Evolutionary conservation across 78 protist species (phyloP).

Genomic region (Parvularia atlantis): DNA sequence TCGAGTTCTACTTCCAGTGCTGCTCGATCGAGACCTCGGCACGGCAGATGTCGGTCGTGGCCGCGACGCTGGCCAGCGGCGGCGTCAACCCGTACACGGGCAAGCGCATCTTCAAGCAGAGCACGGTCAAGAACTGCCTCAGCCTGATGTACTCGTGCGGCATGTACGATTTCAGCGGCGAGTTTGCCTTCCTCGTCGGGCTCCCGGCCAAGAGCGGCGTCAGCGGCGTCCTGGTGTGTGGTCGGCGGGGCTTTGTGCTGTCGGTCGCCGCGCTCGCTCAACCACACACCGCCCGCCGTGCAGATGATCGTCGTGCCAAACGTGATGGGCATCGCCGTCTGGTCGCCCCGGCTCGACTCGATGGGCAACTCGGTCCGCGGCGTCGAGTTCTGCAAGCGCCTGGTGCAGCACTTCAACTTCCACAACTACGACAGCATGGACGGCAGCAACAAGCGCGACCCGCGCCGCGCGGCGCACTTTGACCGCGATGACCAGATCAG

Average conservation of each 20-base stretch:
- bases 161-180: conserved; percentile 59
- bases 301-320: conserved; percentile 34
- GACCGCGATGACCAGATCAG: too few relatives aligned
- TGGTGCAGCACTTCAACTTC: neutral
- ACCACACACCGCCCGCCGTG: conserved; percentile 32
- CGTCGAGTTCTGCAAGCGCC: neutral
- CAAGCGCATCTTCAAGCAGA: too few relatives aligned
- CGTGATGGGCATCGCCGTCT: conserved; percentile 26
- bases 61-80: conserved; percentile 58
- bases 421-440: too few relatives aligned
- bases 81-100: conserved; percentile 53
- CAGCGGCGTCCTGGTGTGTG: conserved; percentile 16
- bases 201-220: conserved; percentile 55
- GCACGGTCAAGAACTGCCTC: conserved; percentile 2
- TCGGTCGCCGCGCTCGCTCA: conserved; percentile 38
- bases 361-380: conserved; percentile 20
- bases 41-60: conserved; percentile 20
- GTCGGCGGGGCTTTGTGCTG: conserved; percentile 44
- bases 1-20: conserved; percentile 37
- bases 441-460: too few relatives aligned
- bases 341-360: conserved; percentile 20
- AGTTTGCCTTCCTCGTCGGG: conserved; percentile 38
- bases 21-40: conserved; percentile 26
- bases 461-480: too few relatives aligned
- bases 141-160: conserved; percentile 37